A percentile compares a stretch with the other conserved stretches of the same genome.
phyloP scores from a whole-genome alignment of 192 early-diverging fungal species.

The Umbelopsis isabellina region DNA sequence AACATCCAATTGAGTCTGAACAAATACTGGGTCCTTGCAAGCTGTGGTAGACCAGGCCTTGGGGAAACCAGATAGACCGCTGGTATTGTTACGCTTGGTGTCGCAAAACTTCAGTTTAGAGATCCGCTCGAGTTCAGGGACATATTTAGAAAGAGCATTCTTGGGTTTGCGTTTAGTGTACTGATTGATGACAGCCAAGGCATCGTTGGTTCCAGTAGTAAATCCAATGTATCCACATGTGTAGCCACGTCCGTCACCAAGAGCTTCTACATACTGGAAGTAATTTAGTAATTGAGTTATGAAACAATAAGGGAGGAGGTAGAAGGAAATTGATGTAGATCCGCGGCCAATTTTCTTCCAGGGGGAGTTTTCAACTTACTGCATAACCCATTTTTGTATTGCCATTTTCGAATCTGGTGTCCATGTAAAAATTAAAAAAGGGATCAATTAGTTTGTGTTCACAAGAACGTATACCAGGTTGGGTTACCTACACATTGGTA shows the following conservation, averaged over 20 bases:
- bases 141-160: constrained; percentile 27
- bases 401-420: constrained; percentile 41
- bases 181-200: constrained; percentile 34
- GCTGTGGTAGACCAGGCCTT: constrained; percentile 29
- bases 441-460: not conserved
- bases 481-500: constrained; percentile 38
- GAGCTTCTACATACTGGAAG: constrained; percentile 32
- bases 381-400: constrained; percentile 41
- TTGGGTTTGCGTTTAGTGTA: constrained; percentile 25
- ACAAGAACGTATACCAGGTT: not conserved
- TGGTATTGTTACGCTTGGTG: constrained; percentile 24
- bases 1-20: constrained; percentile 36
- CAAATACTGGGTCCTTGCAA: constrained; percentile 35
- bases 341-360: not conserved
- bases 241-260: constrained; percentile 42
- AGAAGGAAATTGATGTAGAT: not conserved
- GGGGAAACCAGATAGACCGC: constrained; percentile 18
- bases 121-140: constrained; percentile 27
- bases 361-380: constrained; percentile 18
- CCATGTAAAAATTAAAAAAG: not conserved
- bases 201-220: constrained; percentile 44
- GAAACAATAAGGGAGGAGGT: constrained; percentile 9
- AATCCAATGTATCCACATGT: constrained; percentile 44
- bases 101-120: constrained; percentile 27
- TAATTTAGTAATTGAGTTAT: not conserved